Conservation (phyloP, 441 rosid genomes). For the Breynia disticha region DNA sequence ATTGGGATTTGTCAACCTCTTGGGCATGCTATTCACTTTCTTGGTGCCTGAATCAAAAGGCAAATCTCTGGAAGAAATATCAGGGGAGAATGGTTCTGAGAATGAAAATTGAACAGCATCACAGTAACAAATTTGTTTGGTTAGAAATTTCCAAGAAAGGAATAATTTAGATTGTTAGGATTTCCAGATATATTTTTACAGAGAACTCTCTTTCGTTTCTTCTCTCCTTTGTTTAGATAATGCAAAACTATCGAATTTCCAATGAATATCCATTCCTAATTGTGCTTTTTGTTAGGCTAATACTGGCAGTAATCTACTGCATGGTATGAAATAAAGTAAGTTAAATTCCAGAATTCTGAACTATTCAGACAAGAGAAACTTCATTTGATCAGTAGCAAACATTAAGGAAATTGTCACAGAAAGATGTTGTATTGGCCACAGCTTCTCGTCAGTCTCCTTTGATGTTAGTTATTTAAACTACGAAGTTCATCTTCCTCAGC, state of each 20-base stretch:
- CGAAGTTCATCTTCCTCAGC: constrained; percentile 5
- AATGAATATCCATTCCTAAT: too few species aligned
- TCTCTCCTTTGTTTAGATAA: too few species aligned
- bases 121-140: too few species aligned
- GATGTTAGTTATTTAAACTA: constrained; percentile 10
- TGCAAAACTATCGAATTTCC: too few species aligned
- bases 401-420: constrained; percentile 1
- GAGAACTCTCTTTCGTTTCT: too few species aligned
- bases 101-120: neutral
- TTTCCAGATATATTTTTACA: too few species aligned
- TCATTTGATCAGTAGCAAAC: neutral
- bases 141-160: neutral
- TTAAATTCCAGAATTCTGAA: neutral
- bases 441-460: constrained; percentile 12
- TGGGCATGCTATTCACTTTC: constrained; percentile 56
- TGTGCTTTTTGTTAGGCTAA: too few species aligned
- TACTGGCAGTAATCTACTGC: too few species aligned
- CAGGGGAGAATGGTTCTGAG: constrained; percentile 36
- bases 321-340: too few species aligned
- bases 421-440: neutral
- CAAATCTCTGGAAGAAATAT: constrained; percentile 60
- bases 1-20: constrained; percentile 46
- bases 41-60: constrained; percentile 80
- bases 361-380: neutral
- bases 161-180: neutral